Evolutionary conservation across 495 filamentous ascomycete genomes (phyloP).

Genomic region (Neurospora sp.): DNA sequence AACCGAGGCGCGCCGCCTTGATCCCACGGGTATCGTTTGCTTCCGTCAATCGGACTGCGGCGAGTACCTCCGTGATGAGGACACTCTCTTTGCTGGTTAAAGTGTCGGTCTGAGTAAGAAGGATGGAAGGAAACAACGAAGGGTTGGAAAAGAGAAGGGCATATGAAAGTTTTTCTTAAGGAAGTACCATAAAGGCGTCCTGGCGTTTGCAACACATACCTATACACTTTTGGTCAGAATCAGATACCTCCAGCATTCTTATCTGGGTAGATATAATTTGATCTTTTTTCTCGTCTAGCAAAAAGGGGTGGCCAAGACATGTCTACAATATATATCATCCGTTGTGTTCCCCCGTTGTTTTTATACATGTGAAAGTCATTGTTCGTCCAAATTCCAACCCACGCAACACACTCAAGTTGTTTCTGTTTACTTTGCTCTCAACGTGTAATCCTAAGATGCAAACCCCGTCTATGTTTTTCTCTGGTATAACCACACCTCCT

Average conservation of each 20-base stretch:
- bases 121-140: neutral
- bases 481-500: neutral
- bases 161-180: conserved; percentile 5
- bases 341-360: neutral
- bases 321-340: neutral
- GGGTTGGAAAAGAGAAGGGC: neutral
- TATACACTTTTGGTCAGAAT: neutral
- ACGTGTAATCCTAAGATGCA: neutral
- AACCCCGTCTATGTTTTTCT: neutral
- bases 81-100: conserved; percentile 42
- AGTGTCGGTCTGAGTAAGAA: neutral
- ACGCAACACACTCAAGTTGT: neutral
- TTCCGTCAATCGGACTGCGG: conserved; percentile 87
- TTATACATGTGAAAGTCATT: neutral
- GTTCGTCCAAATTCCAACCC: neutral
- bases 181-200: conserved; percentile 12
- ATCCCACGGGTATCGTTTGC: conserved; percentile 77
- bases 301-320: neutral
- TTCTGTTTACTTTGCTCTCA: neutral
- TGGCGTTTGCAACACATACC: conserved; percentile 8
- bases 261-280: neutral
- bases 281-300: neutral
- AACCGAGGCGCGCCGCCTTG: conserved; percentile 65
- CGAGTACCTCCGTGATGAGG: conserved; percentile 79
- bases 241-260: neutral